These are phyloP conservation scores for Monosporozyma aquatica DNA, from an alignment of 805 yeast species.

Conservation along the genomic window DNA sequence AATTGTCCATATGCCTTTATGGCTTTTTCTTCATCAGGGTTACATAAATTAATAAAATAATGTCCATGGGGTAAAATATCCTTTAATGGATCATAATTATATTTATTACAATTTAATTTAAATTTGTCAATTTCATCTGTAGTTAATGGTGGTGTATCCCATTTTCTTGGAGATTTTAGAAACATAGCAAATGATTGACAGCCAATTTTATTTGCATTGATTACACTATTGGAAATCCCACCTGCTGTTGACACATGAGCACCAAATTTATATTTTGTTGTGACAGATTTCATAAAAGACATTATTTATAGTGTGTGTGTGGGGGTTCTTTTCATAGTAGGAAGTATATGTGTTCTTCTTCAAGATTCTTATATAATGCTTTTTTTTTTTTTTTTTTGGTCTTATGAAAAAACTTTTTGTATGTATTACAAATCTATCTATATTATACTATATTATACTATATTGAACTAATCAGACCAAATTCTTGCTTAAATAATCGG, in stretches of 20 bases:
- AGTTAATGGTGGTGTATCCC: slow-evolving; percentile 76
- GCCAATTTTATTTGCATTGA: slow-evolving; percentile 46
- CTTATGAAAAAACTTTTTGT: no score
- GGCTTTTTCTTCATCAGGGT: slow-evolving; percentile 76
- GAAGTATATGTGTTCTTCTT: no score
- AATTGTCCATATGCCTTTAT: slow-evolving; percentile 68
- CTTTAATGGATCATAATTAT: slow-evolving; percentile 60
- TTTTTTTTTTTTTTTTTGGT: no score
- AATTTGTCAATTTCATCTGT: slow-evolving; percentile 62
- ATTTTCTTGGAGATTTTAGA: slow-evolving; percentile 79
- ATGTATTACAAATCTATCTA: background rate
- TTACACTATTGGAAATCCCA: slow-evolving; percentile 63
- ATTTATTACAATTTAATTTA: slow-evolving; percentile 48
- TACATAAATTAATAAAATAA: slow-evolving; percentile 85
- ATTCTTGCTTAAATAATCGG: slow-evolving; percentile 65
- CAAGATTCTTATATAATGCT: no score
- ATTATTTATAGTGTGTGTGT: slow-evolving; percentile 5
- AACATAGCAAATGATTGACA: slow-evolving; percentile 81
- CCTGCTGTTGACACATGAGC: slow-evolving; percentile 85
- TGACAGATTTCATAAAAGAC: slow-evolving; percentile 36
- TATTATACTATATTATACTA: no score
- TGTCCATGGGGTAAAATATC: slow-evolving; percentile 93
- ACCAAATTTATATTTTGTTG: slow-evolving; percentile 56
- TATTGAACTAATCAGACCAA: slow-evolving; percentile 37
- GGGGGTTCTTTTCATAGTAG: background rate